These are phyloP conservation scores for Ascochyta lentis DNA, from an alignment of 2,329 filamentous ascomycete species.

Conservation along the genomic window DNA sequence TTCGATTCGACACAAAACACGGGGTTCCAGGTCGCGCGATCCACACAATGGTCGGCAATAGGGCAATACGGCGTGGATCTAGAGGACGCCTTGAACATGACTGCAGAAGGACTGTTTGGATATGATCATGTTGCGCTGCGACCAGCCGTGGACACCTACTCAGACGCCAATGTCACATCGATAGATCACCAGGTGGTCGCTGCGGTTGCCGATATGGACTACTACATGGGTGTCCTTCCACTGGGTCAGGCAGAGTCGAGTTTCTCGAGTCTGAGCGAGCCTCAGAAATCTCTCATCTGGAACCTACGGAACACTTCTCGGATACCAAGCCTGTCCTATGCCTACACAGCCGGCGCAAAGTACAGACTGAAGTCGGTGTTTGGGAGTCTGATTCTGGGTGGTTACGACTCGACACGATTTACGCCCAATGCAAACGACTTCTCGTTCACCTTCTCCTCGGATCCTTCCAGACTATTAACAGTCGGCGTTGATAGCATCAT, in stretches of 20 bases:
- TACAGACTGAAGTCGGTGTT: constrained; percentile 43
- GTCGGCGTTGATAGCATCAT: constrained; percentile 44
- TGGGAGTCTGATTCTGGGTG: constrained; percentile 50
- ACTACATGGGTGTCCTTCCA: constrained; percentile 40
- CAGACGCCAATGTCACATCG: constrained; percentile 17
- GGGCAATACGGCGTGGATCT: constrained; percentile 42
- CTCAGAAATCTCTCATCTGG: constrained; percentile 37
- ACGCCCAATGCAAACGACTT: constrained; percentile 36
- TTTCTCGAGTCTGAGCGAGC: constrained; percentile 37
- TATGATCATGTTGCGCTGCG: constrained; percentile 41
- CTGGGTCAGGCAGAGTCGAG: constrained; percentile 39
- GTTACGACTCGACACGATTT: constrained; percentile 52
- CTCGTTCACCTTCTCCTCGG: constrained; percentile 42
- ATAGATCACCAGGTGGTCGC: constrained; percentile 40
- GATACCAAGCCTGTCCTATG: constrained; percentile 46
- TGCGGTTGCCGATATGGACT: constrained; percentile 38
- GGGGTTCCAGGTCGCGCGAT: constrained; percentile 41
- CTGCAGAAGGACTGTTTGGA: constrained; percentile 39
- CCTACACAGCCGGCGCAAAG: constrained; percentile 46
- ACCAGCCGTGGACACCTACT: constrained; percentile 23
- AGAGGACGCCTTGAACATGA: constrained; percentile 39
- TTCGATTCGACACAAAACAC: constrained; percentile 39
- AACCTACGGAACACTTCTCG: constrained; percentile 35
- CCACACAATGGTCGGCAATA: constrained; percentile 43
- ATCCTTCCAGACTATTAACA: constrained; percentile 41